Evolutionary conservation across 352 stramenopile species (phyloP).

Genomic region (Pythium coloratum): DNA sequence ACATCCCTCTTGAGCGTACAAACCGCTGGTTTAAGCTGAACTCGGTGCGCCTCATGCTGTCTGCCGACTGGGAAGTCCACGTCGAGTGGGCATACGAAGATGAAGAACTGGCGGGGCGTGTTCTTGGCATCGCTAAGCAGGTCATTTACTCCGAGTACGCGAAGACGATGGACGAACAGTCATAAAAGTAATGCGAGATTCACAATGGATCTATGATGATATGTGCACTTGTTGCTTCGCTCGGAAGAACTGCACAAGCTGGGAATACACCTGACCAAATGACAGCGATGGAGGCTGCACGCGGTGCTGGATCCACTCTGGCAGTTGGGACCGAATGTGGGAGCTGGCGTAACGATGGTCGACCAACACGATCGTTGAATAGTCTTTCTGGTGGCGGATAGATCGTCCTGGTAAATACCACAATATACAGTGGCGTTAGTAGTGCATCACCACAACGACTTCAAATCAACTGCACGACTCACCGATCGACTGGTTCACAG

Average conservation of each 20-base stretch:
- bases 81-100: conserved; percentile 87
- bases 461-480: conserved; percentile 16
- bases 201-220: conserved; percentile 10
- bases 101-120: conserved; percentile 76
- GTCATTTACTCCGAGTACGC: conserved; percentile 70
- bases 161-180: conserved; percentile 31
- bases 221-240: conserved; percentile 36
- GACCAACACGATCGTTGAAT: conserved; percentile 95
- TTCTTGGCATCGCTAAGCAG: conserved; percentile 83
- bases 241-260: conserved; percentile 81
- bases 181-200: conserved; percentile 26
- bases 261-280: conserved; percentile 72
- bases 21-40: conserved; percentile 77
- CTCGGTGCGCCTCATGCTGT: conserved; percentile 64
- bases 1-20: conserved; percentile 58
- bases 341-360: conserved; percentile 92
- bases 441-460: background rate
- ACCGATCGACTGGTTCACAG: conserved; percentile 99
- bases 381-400: conserved; percentile 98
- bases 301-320: conserved; percentile 82
- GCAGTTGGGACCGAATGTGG: conserved; percentile 61
- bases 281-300: conserved; percentile 51
- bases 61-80: conserved; percentile 76
- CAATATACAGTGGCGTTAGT: background rate
- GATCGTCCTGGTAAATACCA: conserved; percentile 65